Conservation (phyloP, 2,329 filamentous ascomycete species). For the Helotiales sp. region DNA sequence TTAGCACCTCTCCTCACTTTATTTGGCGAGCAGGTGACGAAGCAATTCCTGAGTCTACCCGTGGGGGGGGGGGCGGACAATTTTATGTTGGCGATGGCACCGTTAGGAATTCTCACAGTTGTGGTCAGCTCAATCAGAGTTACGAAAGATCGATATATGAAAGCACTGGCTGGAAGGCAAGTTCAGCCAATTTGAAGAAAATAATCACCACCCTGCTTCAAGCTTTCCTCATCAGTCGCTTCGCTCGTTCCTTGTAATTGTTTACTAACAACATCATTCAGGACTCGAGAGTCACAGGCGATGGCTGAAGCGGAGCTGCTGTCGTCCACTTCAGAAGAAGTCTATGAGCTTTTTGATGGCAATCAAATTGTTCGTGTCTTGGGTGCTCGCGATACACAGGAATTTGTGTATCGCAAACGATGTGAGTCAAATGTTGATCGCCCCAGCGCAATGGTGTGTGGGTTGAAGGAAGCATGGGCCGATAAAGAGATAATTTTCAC, state of each 20-base stretch:
- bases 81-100: slow-evolving; percentile 53
- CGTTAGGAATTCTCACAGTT: slow-evolving; percentile 51
- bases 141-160: slow-evolving; percentile 45
- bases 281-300: slow-evolving; percentile 49
- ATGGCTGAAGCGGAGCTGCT: slow-evolving; percentile 50
- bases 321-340: slow-evolving; percentile 52
- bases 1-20: slow-evolving; percentile 35
- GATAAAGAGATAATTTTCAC: neutral
- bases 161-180: slow-evolving; percentile 50
- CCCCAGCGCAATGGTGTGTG: neutral
- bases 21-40: slow-evolving; percentile 54
- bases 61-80: slow-evolving; percentile 48
- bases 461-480: neutral
- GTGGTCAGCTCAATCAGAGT: slow-evolving; percentile 52
- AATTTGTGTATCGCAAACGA: neutral
- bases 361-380: slow-evolving; percentile 42
- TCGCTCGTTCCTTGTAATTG: too few species aligned
- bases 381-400: slow-evolving; percentile 1
- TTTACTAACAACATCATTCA: neutral
- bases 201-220: too few species aligned
- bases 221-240: too few species aligned
- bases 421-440: neutral
- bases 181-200: neutral
- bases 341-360: slow-evolving; percentile 53
- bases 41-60: slow-evolving; percentile 54